Evolutionary conservation across 371 early-diverging fungal genomes (phyloP).

Genomic region (Mortierella sp.): DNA sequence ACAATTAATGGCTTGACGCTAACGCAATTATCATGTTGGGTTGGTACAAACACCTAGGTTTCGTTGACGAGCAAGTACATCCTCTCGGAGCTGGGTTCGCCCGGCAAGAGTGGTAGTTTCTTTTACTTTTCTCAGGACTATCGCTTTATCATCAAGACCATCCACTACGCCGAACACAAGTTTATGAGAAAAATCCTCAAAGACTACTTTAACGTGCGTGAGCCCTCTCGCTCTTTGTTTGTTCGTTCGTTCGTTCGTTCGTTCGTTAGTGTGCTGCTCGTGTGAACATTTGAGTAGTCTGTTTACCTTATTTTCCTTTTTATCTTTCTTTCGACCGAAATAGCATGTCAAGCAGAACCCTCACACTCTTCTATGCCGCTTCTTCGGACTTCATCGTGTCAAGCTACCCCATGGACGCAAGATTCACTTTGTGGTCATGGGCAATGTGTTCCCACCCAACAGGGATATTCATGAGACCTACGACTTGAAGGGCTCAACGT

Average conservation of each 20-base stretch:
- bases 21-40: neutral
- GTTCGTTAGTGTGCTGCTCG: no score
- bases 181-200: slow-evolving; percentile 89
- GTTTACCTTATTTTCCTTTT: slow-evolving; percentile 12
- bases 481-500: slow-evolving; percentile 95
- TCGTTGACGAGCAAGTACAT: slow-evolving; percentile 97
- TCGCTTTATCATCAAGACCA: slow-evolving; percentile 98
- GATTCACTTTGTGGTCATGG: slow-evolving; percentile 99
- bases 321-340: neutral
- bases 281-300: slow-evolving; percentile 1
- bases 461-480: slow-evolving; percentile 96
- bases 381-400: slow-evolving; percentile 96
- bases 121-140: slow-evolving; percentile 98
- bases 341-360: slow-evolving; percentile 92
- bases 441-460: slow-evolving; percentile 96
- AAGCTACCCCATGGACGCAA: slow-evolving; percentile 93
- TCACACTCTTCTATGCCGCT: slow-evolving; percentile 92
- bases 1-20: neutral
- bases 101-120: slow-evolving; percentile 96
- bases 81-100: slow-evolving; percentile 92
- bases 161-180: slow-evolving; percentile 94
- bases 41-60: slow-evolving; percentile 61
- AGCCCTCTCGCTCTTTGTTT: neutral
- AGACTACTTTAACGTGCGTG: slow-evolving; percentile 83
- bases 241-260: neutral